Evolutionary conservation across 2,329 filamentous ascomycete species (phyloP).

Genomic region (Paracoccidioides brasiliensis): DNA sequence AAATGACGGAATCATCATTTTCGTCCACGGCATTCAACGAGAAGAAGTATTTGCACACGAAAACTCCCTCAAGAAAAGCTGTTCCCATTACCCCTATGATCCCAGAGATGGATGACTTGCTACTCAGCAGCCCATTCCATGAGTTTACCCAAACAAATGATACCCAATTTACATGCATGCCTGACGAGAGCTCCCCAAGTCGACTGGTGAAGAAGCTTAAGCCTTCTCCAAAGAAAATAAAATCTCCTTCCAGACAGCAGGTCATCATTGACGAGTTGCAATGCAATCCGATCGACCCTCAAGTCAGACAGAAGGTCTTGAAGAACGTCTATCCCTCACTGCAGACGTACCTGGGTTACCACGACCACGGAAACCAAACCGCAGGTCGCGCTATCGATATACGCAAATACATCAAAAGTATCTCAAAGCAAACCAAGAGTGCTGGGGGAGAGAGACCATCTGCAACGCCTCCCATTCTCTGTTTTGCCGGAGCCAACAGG

Average conservation of each 20-base stretch:
- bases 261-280: constrained; percentile 69
- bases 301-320: constrained; percentile 61
- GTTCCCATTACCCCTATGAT: constrained; percentile 17
- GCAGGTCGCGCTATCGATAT: constrained; percentile 63
- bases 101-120: constrained; percentile 33
- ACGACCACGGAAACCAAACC: constrained; percentile 52
- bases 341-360: constrained; percentile 63
- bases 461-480: constrained; percentile 49
- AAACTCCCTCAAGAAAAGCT: constrained; percentile 59
- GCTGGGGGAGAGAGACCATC: constrained; percentile 44
- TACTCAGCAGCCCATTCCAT: constrained; percentile 59
- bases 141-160: constrained; percentile 46
- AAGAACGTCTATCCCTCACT: constrained; percentile 60
- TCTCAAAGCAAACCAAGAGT: constrained; percentile 37
- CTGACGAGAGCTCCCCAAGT: constrained; percentile 25
- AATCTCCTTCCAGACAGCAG: constrained; percentile 24
- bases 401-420: constrained; percentile 62
- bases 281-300: constrained; percentile 81
- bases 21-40: constrained; percentile 45
- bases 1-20: constrained; percentile 82
- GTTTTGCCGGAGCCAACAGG: constrained; percentile 51
- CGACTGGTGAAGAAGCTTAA: constrained; percentile 26
- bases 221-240: constrained; percentile 12
- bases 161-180: constrained; percentile 26
- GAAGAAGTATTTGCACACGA: constrained; percentile 50